phyloP scores from a whole-genome alignment of 495 filamentous ascomycete genomes.

The Daldinia caldariorum region DNA sequence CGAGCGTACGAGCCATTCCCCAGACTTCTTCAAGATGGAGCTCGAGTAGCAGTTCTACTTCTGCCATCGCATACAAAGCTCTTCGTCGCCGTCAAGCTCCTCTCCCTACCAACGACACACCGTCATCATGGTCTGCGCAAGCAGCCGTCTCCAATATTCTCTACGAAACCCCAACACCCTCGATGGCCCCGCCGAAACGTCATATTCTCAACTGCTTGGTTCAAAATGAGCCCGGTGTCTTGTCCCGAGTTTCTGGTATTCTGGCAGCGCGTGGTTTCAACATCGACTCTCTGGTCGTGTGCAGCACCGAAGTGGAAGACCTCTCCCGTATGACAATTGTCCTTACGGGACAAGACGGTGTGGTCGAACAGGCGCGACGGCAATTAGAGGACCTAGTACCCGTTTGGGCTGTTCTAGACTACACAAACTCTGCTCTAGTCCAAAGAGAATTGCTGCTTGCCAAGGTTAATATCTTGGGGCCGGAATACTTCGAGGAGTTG shows the following conservation, averaged over 20 bases:
- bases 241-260: constrained; percentile 96
- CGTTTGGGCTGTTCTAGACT: constrained; percentile 98
- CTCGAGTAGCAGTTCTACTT: constrained; percentile 74
- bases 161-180: constrained; percentile 93
- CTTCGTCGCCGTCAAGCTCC: constrained; percentile 87
- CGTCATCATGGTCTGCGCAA: constrained; percentile 89
- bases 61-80: constrained; percentile 96
- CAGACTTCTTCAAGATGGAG: constrained; percentile 46
- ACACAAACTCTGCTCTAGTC: constrained; percentile 90
- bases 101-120: constrained; percentile 77
- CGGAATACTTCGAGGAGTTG: constrained; percentile 97
- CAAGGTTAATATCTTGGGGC: constrained; percentile 93
- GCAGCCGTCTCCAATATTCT: constrained; percentile 97
- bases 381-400: constrained; percentile 97
- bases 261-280: constrained; percentile 97
- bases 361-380: constrained; percentile 95
- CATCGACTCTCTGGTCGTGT: constrained; percentile 97
- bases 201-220: constrained; percentile 98
- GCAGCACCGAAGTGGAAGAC: constrained; percentile 97
- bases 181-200: constrained; percentile 84
- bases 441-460: constrained; percentile 96
- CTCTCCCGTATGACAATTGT: constrained; percentile 99
- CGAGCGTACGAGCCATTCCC: constrained; percentile 28
- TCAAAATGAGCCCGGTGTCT: constrained; percentile 97
- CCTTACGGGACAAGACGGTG: constrained; percentile 92